Percentiles rank a stretch among this genome's conserved stretches.
Conservation (phyloP, 192 early-diverging fungal species). For the Piromyces finnis region DNA sequence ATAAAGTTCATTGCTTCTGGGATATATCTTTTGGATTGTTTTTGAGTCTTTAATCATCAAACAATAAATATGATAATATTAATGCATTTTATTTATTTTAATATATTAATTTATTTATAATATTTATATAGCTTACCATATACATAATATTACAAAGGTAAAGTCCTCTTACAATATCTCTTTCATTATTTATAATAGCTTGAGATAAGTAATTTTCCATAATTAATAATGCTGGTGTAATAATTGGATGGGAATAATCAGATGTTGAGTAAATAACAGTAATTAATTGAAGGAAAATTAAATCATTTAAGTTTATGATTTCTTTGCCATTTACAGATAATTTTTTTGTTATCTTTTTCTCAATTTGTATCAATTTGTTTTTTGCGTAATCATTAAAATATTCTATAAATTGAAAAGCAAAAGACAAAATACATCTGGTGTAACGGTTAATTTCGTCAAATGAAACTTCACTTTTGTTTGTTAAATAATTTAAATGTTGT, state of each 20-base stretch:
- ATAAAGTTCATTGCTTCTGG: constrained; percentile 18
- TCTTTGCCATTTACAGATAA: constrained; percentile 1
- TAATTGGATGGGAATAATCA: constrained; percentile 69
- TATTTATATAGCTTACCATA: constrained; percentile 26
- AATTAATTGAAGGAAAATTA: constrained; percentile 49
- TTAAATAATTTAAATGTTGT: background rate
- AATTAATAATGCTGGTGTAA: constrained; percentile 68
- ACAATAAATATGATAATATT: too few relatives aligned
- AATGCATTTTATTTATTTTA: too few relatives aligned
- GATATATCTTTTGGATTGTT: constrained; percentile 8
- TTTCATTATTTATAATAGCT: constrained; percentile 26
- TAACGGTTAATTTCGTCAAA: constrained; percentile 36
- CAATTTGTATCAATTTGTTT: constrained; percentile 28
- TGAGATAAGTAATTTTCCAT: constrained; percentile 61
- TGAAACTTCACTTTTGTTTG: background rate
- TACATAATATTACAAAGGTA: constrained; percentile 52
- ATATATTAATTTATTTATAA: background rate
- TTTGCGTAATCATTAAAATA: constrained; percentile 32
- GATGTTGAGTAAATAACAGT: constrained; percentile 77
- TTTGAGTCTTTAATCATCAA: background rate
- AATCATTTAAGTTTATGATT: constrained; percentile 28
- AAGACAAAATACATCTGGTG: constrained; percentile 23
- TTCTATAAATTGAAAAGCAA: constrained; percentile 37
- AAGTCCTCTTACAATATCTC: constrained; percentile 53
- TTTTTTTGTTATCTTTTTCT: constrained; percentile 16